Percentiles rank a stretch among this genome's conserved stretches.
These are phyloP conservation scores for Hypomontagnella monticulosa DNA, from an alignment of 495 filamentous ascomycete species.

Conservation along the genomic window DNA sequence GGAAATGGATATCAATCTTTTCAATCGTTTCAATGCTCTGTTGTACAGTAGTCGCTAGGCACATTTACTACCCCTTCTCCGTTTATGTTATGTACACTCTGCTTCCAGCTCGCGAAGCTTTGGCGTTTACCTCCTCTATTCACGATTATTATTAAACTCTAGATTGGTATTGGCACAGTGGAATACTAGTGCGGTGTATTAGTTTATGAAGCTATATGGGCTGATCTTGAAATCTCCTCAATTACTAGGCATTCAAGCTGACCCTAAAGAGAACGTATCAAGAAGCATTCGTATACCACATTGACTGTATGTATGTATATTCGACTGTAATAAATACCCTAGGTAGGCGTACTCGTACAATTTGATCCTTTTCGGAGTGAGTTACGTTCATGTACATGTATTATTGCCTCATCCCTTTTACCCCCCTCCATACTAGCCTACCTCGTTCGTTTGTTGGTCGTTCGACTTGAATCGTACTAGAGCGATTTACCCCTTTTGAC, in stretches of 20 bases:
- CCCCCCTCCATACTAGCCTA: neutral
- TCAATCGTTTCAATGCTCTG: constrained; percentile 23
- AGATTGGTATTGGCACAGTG: no score
- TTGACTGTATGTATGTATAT: no score
- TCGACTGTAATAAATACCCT: no score
- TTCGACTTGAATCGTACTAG: neutral
- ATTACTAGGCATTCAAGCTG: no score
- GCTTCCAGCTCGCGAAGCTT: neutral
- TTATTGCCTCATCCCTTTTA: no score
- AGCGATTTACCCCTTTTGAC: constrained; percentile 5
- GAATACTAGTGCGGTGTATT: neutral
- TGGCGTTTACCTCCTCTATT: constrained; percentile 9
- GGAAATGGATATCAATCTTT: constrained; percentile 18
- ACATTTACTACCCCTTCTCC: constrained; percentile 27
- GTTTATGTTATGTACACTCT: constrained; percentile 14
- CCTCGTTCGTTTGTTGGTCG: neutral
- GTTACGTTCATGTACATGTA: no score
- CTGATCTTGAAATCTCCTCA: no score
- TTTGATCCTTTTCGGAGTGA: no score
- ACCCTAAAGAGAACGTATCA: no score
- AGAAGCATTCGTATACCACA: no score
- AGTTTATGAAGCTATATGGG: no score
- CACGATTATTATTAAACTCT: neutral
- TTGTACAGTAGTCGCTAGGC: constrained; percentile 25
- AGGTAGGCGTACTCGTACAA: no score